phyloP scores from a whole-genome alignment of 106 monocot species.

The Acanthochlamys bracteata region DNA sequence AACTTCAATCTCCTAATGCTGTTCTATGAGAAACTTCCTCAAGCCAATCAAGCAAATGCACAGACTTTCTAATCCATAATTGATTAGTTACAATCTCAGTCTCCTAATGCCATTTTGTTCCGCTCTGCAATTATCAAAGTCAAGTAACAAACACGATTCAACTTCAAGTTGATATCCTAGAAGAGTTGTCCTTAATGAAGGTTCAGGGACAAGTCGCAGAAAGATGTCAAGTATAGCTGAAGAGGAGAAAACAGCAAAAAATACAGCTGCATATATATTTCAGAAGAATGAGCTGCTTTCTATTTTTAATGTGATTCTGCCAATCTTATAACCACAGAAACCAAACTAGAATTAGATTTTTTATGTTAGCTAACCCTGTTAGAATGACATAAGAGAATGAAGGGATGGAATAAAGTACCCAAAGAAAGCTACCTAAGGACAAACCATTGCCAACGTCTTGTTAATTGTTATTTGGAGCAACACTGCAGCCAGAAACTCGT shows the following conservation, averaged over 20 bases:
- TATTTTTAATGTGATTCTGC: conserved; percentile 61
- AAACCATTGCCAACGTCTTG: conserved; percentile 51
- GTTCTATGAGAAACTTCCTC: too few species aligned
- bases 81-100: too few species aligned
- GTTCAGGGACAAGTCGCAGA: too few species aligned
- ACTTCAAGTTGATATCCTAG: too few species aligned
- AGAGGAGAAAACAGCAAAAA: conserved; percentile 1
- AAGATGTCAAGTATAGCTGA: background rate
- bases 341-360: background rate
- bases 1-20: too few species aligned
- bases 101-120: too few species aligned
- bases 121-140: too few species aligned
- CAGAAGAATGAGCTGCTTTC: conserved; percentile 73
- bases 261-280: conserved; percentile 88
- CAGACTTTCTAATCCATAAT: too few species aligned
- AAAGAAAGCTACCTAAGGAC: background rate
- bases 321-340: conserved; percentile 43
- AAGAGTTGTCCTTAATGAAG: too few species aligned
- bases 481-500: conserved; percentile 52
- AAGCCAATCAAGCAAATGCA: too few species aligned
- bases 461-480: conserved; percentile 67
- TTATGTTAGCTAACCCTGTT: background rate
- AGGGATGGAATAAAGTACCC: too few species aligned
- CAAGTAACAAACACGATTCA: too few species aligned
- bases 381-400: background rate